Evolutionary conservation across 106 monocot genomes (phyloP), one percentile per base, ranked within the genome.

Genomic region (Allium fistulosum): DNA sequence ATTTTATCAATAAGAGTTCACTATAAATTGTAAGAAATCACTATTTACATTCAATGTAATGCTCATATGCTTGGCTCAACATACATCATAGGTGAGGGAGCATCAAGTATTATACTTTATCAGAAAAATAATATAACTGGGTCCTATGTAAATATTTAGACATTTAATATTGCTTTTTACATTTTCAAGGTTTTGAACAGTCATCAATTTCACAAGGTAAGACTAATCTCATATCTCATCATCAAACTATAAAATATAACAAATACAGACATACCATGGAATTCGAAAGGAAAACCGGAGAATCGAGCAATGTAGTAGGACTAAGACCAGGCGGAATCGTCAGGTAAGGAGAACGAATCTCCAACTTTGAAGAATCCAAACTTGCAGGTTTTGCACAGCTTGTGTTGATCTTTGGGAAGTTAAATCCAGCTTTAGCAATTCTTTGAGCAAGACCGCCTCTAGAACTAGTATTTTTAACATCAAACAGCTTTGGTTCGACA

Each of bases 211-310:
- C 5, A 5, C 37, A 37, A 22, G 1, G 37, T 37, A 37, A 37
- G 5, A 37, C 37, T 37, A 37, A 37, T 4, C 37, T 37, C 4
- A 5, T 37, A 37, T 37, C 37, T 37, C 5, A 37, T 1, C 37
- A 37, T 37, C 37, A 37, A 22, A 37, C 37, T 37, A 37, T 37
- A 37, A 28, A 37, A 37, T 37, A 55, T 11, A 55, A 66, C 17
- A 58, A 74, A 9, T 27, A 53, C 61, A 46, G 78, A 1, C 61
- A 46, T 80, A 94, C 89, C 85, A 86, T 61, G 58, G 80, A 72
- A 63, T 90, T 94, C 3, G 83, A 81, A 67, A 94, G 83, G 62
- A 90, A 90, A 73, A 90, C 89, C 9, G 89, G 89, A 49, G 93
- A 94, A 26, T 94, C 89, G 77, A 94, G 66, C 66, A 89, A 71